Evolutionary conservation across 2,329 filamentous ascomycete genomes (phyloP).

Genomic region (Ophiostoma ulmi): DNA sequence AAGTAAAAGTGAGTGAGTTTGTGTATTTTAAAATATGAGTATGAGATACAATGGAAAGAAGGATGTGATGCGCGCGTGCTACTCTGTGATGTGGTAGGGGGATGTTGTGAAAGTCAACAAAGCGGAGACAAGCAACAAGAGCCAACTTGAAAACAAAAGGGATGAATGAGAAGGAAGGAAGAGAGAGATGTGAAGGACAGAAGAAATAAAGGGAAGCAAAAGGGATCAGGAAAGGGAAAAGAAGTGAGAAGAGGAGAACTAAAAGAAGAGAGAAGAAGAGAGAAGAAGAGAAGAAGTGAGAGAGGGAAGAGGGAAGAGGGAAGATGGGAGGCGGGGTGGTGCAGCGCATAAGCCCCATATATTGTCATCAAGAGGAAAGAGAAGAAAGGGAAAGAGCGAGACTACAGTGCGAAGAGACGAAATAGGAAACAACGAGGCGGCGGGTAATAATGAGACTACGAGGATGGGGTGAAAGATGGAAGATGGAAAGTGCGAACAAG

Average conservation of each 20-base stretch:
- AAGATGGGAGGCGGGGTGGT: slow-evolving; percentile 10
- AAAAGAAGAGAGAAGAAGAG: background rate
- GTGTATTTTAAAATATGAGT: background rate
- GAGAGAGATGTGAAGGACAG: background rate
- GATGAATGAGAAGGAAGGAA: background rate
- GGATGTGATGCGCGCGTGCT: background rate
- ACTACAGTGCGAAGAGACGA: background rate
- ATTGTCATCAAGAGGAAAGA: slow-evolving; percentile 7
- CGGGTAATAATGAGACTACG: background rate
- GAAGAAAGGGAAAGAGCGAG: slow-evolving; percentile 1
- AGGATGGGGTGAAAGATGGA: background rate
- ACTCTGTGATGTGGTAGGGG: slow-evolving; percentile 9
- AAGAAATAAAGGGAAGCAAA: background rate
- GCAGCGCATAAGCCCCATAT: slow-evolving; percentile 4
- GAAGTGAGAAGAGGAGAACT: background rate
- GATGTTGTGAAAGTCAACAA: slow-evolving; percentile 11
- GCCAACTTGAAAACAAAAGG: background rate
- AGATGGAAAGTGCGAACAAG: background rate
- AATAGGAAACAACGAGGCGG: background rate
- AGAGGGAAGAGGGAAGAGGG: background rate
- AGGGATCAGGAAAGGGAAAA: background rate
- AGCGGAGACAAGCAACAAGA: background rate
- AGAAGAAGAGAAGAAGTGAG: background rate
- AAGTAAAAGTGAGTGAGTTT: background rate
- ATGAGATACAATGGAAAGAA: background rate